A percentile compares a stretch with the other conserved stretches of the same genome.
Conservation (phyloP, 2,329 filamentous ascomycete species). For the Penicillium sumatraense region DNA sequence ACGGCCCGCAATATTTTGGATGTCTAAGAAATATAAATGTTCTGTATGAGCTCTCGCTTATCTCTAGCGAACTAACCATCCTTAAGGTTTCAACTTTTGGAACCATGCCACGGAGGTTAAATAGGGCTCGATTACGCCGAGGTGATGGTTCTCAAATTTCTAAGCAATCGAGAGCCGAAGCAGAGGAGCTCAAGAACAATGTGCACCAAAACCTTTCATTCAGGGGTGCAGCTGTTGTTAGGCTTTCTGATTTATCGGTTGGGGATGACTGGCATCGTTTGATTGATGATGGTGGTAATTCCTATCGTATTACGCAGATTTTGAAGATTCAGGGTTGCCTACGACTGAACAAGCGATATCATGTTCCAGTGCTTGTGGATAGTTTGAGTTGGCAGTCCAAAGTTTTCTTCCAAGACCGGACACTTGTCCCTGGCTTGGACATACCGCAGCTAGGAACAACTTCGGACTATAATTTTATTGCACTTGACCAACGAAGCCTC, state of each 20-base stretch:
- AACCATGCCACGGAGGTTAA: not conserved
- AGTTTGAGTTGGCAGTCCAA: not conserved
- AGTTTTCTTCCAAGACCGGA: not conserved
- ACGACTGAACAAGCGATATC: conserved; percentile 2
- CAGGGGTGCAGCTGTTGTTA: conserved; percentile 1
- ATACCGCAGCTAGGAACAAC: conserved; percentile 4
- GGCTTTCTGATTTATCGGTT: conserved; percentile 1
- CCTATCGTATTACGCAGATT: not conserved
- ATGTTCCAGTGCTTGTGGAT: conserved; percentile 5
- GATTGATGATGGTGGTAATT: conserved; percentile 2
- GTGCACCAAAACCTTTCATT: not conserved
- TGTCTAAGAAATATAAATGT: not conserved
- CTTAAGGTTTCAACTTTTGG: not conserved
- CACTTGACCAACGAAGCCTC: conserved; percentile 9
- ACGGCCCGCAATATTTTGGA: not conserved
- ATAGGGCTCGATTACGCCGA: not conserved
- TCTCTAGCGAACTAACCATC: not conserved
- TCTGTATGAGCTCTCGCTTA: not conserved
- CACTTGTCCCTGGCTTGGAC: not conserved
- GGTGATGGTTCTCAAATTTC: not conserved
- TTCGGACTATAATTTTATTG: conserved; percentile 1
- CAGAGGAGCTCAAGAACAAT: not conserved
- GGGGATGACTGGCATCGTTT: not conserved
- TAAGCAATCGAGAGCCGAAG: not conserved
- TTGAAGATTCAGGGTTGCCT: conserved; percentile 5